Evolutionary conservation across 2,329 filamentous ascomycete genomes (phyloP), one percentile per base, ranked within the genome.

Genomic region (Exophiala sp.): DNA sequence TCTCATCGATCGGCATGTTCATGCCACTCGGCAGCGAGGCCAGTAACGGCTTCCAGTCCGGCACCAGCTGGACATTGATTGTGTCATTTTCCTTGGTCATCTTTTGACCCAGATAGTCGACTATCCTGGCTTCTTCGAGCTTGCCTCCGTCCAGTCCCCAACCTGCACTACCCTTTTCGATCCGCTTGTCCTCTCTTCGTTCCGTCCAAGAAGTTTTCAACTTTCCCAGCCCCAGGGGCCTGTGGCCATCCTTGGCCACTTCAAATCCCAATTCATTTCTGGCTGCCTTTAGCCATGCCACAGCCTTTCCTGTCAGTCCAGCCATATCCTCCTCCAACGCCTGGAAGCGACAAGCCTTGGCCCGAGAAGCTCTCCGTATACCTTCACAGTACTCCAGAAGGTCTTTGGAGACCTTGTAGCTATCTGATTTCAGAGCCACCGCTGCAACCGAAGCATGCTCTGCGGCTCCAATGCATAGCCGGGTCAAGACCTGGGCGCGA

Each of bases 81-180:
- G 87, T 95, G 67, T 96, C 88, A 64, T 98, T 98, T 68, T 89
- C 81, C 70, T 89, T 93, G 55, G 80, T 81, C 91, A 93, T 96
- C 66, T 95, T 96, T 30, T 75, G 77, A 60, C 94, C 80, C 27
- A 98, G 71, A 81, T 93, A 88, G 61, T 93, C 86, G 44, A 96
- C 75, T 2, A 97, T 85, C 48, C 89, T 77, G 1, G 77, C 81
- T 69, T 98, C 93, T 66, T 97, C 93, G 14, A 88, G 70, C 60
- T 80, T 83, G 1, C 93, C 91, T 0, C 84, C 91, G 68, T 96
- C 90, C 39, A 83, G 74, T 0, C 90, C 90, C 87, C 88, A 93
- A 22, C 73, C 73, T 1, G 73, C 63, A 18, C 70, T 56, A 63
- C 62, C 67, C 93, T 89, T 19, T 76, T 76, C 73, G 85, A 85